Evolutionary conservation across 2,329 filamentous ascomycete genomes (phyloP).

Genomic region (Fusarium nygamai): DNA sequence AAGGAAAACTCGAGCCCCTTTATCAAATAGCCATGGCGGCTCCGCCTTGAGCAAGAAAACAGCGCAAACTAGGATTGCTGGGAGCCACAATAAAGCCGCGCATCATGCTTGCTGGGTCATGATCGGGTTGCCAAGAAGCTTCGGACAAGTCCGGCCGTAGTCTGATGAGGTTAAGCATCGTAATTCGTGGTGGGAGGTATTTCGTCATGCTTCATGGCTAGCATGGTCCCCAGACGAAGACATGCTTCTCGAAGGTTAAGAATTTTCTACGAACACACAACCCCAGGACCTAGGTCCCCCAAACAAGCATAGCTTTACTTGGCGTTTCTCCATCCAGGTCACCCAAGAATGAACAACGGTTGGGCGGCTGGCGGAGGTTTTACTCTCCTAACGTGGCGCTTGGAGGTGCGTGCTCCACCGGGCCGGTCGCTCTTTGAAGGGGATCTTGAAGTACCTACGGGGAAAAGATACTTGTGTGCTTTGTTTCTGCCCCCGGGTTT

Average conservation of each 20-base stretch:
- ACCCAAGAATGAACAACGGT: slow-evolving; percentile 27
- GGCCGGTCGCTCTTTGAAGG: slow-evolving; percentile 35
- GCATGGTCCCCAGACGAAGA: slow-evolving; percentile 25
- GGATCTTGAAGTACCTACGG: slow-evolving; percentile 43
- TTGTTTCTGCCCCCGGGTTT: slow-evolving; percentile 40
- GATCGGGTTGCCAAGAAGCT: slow-evolving; percentile 38
- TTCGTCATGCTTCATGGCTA: slow-evolving; percentile 33
- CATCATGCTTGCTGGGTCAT: slow-evolving; percentile 39
- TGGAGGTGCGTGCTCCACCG: slow-evolving; percentile 38
- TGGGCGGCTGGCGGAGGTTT: slow-evolving; percentile 33
- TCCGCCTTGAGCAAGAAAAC: slow-evolving; percentile 37
- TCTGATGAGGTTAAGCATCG: slow-evolving; percentile 36
- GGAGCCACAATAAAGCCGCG: slow-evolving; percentile 38
- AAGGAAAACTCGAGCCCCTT: slow-evolving; percentile 38
- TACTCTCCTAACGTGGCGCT: slow-evolving; percentile 20
- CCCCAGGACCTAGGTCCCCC: slow-evolving; percentile 13
- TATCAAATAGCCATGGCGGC: slow-evolving; percentile 30
- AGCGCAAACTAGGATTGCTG: slow-evolving; percentile 31
- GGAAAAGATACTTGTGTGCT: slow-evolving; percentile 42
- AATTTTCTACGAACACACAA: slow-evolving; percentile 34
- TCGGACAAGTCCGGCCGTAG: slow-evolving; percentile 44
- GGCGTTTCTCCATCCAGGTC: slow-evolving; percentile 27
- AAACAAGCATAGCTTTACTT: slow-evolving; percentile 25
- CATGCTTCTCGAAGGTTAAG: slow-evolving; percentile 47
- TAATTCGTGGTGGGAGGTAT: slow-evolving; percentile 27